Base-by-base conservation (phyloP, 805 yeast genomes). In the Wickerhamomyces mucosus region DNA sequence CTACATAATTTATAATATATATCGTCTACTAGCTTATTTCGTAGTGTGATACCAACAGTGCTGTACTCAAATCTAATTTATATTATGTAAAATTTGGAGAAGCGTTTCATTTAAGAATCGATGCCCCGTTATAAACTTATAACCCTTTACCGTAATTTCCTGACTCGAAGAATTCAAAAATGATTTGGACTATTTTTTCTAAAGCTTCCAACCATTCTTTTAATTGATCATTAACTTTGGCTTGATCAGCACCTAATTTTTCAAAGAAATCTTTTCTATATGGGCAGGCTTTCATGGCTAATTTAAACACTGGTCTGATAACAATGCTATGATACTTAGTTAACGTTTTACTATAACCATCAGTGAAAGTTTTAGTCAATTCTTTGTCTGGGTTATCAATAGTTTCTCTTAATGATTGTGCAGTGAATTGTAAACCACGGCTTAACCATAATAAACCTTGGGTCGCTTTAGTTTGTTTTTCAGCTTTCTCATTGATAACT, bases 201-300 rank as follows among this genome's bases (percentile, higher is more conserved):
- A 85, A 68, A 28, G 92, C 86, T 32, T 55, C 65, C 41, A 86
- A 67, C 96, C 96, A 85, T 20, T 48, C 71, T 32, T 53, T 59
- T 49, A 86, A 65, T 58, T 85, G 86, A 39, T 58, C 63, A 23
- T 57, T 46, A 15, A 86, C 94, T 50, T 69, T 71, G 21, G 61
- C 77, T 53, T 75, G 79, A 54, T 79, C 85, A 15, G 67, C 67
- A 35, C 95, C 95, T 46, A 85, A 69, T 63, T 84, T 85, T 37
- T 57, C 77, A 50, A 83, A 85, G 53, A 85, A 82, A 51, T 76
- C 94, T 54, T 72, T 75, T 63, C 95, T 74, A 60, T 83, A 86
- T 10, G 96, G 96, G 58, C 94, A 83, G 2, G 95, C 94, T 58
- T 81, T 82, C 95, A 85, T 86, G 29, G 96, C 96, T 54, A 86